Percentiles rank a stretch among this genome's conserved stretches.
Evolutionary conservation across 2,329 filamentous ascomycete species (phyloP).

Genomic region (Lachnellula cervina): DNA sequence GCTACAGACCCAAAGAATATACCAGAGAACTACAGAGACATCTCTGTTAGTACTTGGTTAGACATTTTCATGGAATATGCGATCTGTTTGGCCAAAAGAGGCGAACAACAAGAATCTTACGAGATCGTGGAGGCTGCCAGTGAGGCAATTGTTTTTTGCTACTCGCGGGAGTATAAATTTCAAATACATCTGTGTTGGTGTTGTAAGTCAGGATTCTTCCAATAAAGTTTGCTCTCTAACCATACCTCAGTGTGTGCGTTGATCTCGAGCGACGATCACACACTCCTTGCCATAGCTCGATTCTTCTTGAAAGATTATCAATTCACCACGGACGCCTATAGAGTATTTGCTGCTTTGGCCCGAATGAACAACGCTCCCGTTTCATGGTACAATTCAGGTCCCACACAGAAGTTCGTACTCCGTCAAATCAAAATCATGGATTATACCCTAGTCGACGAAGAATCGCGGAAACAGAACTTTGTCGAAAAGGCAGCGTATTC

Average conservation of each 20-base stretch:
- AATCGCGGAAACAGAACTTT: conserved; percentile 43
- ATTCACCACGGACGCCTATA: conserved; percentile 75
- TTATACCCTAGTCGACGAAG: conserved; percentile 52
- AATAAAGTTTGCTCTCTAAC: conserved; percentile 8
- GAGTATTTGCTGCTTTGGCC: conserved; percentile 75
- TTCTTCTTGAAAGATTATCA: conserved; percentile 81
- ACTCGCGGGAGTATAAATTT: conserved; percentile 61
- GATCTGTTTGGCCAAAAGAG: conserved; percentile 64
- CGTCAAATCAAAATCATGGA: conserved; percentile 91
- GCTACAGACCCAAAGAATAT: conserved; percentile 3
- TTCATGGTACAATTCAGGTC: conserved; percentile 73
- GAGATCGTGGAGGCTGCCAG: conserved; percentile 72
- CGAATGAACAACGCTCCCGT: conserved; percentile 68
- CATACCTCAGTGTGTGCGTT: conserved; percentile 68
- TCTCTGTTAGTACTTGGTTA: conserved; percentile 80
- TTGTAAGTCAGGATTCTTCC: conserved; percentile 41
- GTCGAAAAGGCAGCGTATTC: conserved; percentile 39
- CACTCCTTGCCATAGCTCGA: conserved; percentile 66
- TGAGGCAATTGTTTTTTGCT: conserved; percentile 77
- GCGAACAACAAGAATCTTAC: conserved; percentile 69
- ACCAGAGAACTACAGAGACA: conserved; percentile 58
- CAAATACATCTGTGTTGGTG: conserved; percentile 75
- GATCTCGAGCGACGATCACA: conserved; percentile 72
- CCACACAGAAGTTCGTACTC: conserved; percentile 85
- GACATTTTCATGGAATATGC: conserved; percentile 88